Evolutionary conservation across 352 stramenopile genomes (phyloP).

Genomic region (Pythium myriotylum): DNA sequence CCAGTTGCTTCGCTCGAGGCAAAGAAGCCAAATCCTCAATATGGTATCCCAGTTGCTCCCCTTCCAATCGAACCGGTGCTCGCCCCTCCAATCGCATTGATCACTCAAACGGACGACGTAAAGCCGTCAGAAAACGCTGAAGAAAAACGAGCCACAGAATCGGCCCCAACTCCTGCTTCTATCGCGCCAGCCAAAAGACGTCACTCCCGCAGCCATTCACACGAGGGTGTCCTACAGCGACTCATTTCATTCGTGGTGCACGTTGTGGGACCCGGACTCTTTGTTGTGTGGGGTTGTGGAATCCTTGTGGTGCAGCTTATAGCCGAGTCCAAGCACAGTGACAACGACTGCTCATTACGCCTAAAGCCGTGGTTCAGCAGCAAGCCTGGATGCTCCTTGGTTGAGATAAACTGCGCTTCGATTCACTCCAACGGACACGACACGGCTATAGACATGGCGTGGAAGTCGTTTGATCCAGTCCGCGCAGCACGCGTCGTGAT

Average conservation of each 20-base stretch:
- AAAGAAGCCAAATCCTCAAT: neutral
- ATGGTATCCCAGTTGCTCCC: neutral
- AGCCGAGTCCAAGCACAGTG: neutral
- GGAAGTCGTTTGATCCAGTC: slow-evolving; percentile 1
- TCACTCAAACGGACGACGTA: neutral
- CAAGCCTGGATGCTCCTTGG: slow-evolving; percentile 13
- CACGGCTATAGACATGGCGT: neutral
- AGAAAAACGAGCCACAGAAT: neutral
- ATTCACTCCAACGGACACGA: slow-evolving; percentile 8
- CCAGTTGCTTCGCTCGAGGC: neutral
- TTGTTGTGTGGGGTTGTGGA: slow-evolving; percentile 8
- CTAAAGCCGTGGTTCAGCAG: slow-evolving; percentile 16
- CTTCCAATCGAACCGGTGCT: neutral
- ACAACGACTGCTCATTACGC: neutral
- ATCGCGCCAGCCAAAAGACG: neutral
- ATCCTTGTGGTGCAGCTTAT: slow-evolving; percentile 13
- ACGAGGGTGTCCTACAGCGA: neutral
- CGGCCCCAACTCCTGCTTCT: neutral
- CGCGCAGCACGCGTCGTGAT: slow-evolving; percentile 9
- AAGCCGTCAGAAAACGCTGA: neutral
- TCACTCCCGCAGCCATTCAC: too few species aligned
- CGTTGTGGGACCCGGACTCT: neutral
- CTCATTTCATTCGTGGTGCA: neutral
- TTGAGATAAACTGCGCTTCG: slow-evolving; percentile 18
- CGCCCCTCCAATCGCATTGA: neutral